Base-by-base conservation (phyloP, 2,329 filamentous ascomycete genomes). In the Xylariaceae sp. region DNA sequence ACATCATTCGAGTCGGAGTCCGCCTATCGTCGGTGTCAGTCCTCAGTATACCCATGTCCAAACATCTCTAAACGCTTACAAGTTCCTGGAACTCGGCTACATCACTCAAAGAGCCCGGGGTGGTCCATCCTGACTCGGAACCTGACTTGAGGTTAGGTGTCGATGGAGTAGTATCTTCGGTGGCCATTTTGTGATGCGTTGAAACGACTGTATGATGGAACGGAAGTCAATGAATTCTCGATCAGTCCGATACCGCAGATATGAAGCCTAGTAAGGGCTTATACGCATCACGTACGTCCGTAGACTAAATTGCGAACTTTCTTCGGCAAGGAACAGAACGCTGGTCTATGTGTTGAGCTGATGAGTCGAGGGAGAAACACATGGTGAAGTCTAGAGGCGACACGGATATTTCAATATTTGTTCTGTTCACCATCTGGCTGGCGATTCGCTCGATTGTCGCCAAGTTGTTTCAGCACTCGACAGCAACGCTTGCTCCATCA, bases 1-100 rank as follows among this genome's bases (percentile, higher is more conserved):
- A 61, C 57, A 54, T 61, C 59, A n/a, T 54, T 47, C 16, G 32
- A 26, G 26, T 26, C 26, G 8, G 8, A 16, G 32, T 40, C 36
- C 7, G 21, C 18, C 46, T 40, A 26, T 32, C 15, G 30, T 16
- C 32, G 15, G 32, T 21, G 34, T 26, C 37, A 37, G 45, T 29
- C 13, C 5, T 41, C n/a, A 21, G 9, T 12, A 36, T 36, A 5
- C 3, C 12, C 32, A 4, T 36, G 32, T 40, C 37, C 15, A 40
- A 40, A 6, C 18, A 8, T 8, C 15, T 5, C 3, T 40, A 16
- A 8, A 8, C 15, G 16, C 43, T 45, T 34, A 45, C 43, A 19
- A 45, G 43, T 6, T 32, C 26, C 12, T 6, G 9, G 43, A 45
- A 34, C 6, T 45, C 43, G n/a, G 10, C 29, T n/a, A 45, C 43